These are phyloP conservation scores for Iberis pinnata DNA, from an alignment of 345 rosid genomes.

Conservation along the genomic window DNA sequence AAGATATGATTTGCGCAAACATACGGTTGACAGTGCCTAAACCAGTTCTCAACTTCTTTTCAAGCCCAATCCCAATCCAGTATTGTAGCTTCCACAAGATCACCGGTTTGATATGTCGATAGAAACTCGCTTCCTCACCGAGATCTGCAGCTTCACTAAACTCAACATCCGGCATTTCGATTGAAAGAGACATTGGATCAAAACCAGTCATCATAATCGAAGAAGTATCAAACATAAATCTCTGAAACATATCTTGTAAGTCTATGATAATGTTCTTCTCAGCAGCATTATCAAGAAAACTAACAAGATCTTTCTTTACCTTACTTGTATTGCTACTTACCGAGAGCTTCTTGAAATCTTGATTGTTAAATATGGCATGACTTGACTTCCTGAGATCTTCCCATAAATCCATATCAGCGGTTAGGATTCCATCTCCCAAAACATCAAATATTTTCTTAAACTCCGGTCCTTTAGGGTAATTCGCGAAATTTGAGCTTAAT, in stretches of 20 bases:
- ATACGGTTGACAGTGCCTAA: slow-evolving; percentile 27
- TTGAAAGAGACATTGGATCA: slow-evolving; percentile 37
- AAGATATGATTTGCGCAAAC: slow-evolving; percentile 24
- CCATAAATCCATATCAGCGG: slow-evolving; percentile 42
- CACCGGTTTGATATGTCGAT: slow-evolving; percentile 38
- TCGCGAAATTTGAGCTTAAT: slow-evolving; percentile 47
- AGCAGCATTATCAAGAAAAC: slow-evolving; percentile 38
- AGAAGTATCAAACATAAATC: slow-evolving; percentile 43
- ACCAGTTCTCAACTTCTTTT: slow-evolving; percentile 37
- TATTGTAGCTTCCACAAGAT: slow-evolving; percentile 41
- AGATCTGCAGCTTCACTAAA: slow-evolving; percentile 37
- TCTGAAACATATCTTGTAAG: slow-evolving; percentile 41
- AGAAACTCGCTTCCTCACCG: slow-evolving; percentile 45
- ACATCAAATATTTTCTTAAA: slow-evolving; percentile 46
- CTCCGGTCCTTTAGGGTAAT: slow-evolving; percentile 53
- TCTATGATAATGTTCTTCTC: slow-evolving; percentile 30
- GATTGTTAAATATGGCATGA: slow-evolving; percentile 32
- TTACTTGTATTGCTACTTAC: slow-evolving; percentile 29
- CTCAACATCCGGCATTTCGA: slow-evolving; percentile 32
- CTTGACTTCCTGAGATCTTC: slow-evolving; percentile 38
- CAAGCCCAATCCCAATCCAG: slow-evolving; percentile 38
- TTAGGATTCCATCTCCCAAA: slow-evolving; percentile 57
- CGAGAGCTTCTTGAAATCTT: slow-evolving; percentile 26
- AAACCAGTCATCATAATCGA: slow-evolving; percentile 37
- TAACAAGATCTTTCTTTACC: slow-evolving; percentile 38